Base-by-base conservation (phyloP, 2,329 filamentous ascomycete species). In the Simplicillium aogashimaense region DNA sequence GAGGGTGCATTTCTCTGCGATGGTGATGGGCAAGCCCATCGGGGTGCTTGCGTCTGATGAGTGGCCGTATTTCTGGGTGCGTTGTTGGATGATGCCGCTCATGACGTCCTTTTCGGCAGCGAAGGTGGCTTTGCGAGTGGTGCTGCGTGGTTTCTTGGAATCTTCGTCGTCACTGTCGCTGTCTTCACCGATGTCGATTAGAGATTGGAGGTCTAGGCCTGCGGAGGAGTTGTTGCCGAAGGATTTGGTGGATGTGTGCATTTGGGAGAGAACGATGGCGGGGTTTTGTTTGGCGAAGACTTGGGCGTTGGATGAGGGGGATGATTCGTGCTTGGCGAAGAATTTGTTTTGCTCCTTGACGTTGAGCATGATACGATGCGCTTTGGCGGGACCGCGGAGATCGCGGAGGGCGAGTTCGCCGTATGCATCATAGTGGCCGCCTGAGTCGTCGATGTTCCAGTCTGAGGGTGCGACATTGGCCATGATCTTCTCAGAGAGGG, bases 401-500 rank as follows among this genome's bases (percentile, higher is more conserved):
- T 98, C 92, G 18, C 81, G 79, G 12, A 98, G 70, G 31, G 79
- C 74, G 28, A 97, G 66, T 53, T 88, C 72, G 46, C 81, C 77
- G 54, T 82, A 92, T 0, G 82, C 81, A 50, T 88, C 83, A 44
- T 79, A 81, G 15, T 50, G 50, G 20, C 6, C 9, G 20, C 20
- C 20, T 25, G 50, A 37, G 38, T 79, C 76, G 2, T 80, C 75
- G 5, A 70, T 72, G 45, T 81, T 74, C 1, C 76, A 72, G 56
- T 95, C 88, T 5, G 82, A 78, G 1, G 88, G 83, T 2, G 83
- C 78, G 10, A 95, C 86, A 47, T 89, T 84, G 36, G 83, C 83
- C 74, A 98, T 83, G 57, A 98, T 84, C 62, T 94, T 95, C 59
- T 92, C 87, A 52, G 87, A 95, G 41, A 97, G 73, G 45, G 76